Evolutionary conservation across 768 basidiomycete species (phyloP), one percentile per base, ranked within the genome.

Genomic region (Leccinellum luteum): DNA sequence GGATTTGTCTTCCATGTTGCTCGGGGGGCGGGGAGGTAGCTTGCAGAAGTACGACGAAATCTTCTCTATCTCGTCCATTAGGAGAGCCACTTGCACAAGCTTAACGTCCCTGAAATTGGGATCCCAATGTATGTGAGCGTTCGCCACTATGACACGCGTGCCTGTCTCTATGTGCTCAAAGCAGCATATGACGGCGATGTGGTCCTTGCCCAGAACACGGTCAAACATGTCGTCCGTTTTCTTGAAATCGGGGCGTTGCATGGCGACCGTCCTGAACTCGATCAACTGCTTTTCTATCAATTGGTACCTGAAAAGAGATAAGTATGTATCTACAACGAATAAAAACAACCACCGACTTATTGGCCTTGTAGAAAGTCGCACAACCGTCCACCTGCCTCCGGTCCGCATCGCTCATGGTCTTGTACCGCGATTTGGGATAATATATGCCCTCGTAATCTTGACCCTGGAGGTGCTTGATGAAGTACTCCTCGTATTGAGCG

Each of bases 221-320:
- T 98, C 98, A 83, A 98, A 98, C 94, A 98, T 95, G 77, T 98
- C 96, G 67, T 98, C 94, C 17, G 94, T 96, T 76, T 94, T 94
- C 80, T 94, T 93, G 77, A 94, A 93, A 71, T 95, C 94, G 51
- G 88, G 85, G 27, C 94, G 85, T 65, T 93, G 90, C 84, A 98
- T 89, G 19, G 95, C 96, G 60, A 94, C 81, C 34, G 90, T 83
- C 69, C 88, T 91, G 77, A 95, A 99, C 72, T 98, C 97, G 68
- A 98, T 81, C 41, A 94, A 84, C 53, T 94, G 89, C 64, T 90
- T 91, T 77, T 98, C 95, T 43, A 99, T 88, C 23, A 99, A 85
- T 60, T 88, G 84, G 74, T 93, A 99, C 69, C 93, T 96, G 69
- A 25, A 48, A 45, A 38, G 51, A 54, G 23, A 45, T 70, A 2